phyloP scores from a whole-genome alignment of 2,329 filamentous ascomycete genomes.

The Intubia oerlemansii region DNA sequence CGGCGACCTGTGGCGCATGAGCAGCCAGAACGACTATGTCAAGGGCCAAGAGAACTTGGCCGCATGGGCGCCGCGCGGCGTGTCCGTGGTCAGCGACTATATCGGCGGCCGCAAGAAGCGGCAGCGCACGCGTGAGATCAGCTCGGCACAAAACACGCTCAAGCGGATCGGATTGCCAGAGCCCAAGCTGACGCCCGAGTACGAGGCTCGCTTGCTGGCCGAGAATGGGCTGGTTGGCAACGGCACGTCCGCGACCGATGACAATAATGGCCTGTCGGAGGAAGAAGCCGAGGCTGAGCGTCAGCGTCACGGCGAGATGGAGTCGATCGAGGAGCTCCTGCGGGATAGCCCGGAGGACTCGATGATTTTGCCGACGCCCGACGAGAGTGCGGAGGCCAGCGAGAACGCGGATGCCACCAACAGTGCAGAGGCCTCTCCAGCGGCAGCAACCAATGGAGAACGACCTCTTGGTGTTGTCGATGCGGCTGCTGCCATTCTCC shows the following conservation, averaged over 20 bases:
- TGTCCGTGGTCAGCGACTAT: conserved; percentile 79
- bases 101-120: conserved; percentile 54
- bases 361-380: conserved; percentile 12
- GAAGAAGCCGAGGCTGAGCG: conserved; percentile 9
- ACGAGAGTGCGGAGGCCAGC: not conserved
- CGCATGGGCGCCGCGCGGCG: conserved; percentile 72
- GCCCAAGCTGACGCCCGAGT: conserved; percentile 9
- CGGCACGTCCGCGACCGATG: conserved; percentile 13
- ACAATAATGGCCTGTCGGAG: too few relatives aligned
- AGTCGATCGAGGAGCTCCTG: conserved; percentile 35
- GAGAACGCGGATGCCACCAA: not conserved
- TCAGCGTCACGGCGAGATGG: conserved; percentile 14
- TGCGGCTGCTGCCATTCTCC: too few relatives aligned
- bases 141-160: conserved; percentile 47
- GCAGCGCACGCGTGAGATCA: conserved; percentile 57
- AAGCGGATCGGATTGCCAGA: conserved; percentile 32
- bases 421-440: too few relatives aligned
- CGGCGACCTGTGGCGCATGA: conserved; percentile 90
- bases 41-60: conserved; percentile 67
- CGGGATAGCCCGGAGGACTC: conserved; percentile 34
- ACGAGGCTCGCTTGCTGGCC: conserved; percentile 4
- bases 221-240: conserved; percentile 10
- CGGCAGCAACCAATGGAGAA: not conserved
- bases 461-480: not conserved
- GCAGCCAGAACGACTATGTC: conserved; percentile 84